Percentiles rank a stretch among this genome's conserved stretches.
Evolutionary conservation across 1,284 basidiomycete genomes (phyloP).

Genomic region (Pseudozyma sp.): DNA sequence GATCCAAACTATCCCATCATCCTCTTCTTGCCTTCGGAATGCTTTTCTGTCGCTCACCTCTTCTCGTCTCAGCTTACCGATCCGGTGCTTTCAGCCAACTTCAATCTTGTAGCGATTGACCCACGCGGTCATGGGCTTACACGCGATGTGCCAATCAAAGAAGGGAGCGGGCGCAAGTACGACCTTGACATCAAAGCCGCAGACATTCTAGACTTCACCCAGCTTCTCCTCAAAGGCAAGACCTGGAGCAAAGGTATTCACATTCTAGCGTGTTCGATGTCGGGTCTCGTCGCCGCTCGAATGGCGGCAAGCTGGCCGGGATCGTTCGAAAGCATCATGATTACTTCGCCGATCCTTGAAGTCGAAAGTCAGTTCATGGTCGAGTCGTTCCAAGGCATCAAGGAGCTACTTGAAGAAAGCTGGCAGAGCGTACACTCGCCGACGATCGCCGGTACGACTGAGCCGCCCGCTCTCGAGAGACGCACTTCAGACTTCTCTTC

Average conservation of each 20-base stretch:
- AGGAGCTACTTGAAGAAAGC: slow-evolving; percentile 20
- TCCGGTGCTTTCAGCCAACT: slow-evolving; percentile 1
- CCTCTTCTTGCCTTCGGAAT: slow-evolving; percentile 24
- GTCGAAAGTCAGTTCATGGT: slow-evolving; percentile 21
- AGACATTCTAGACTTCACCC: slow-evolving; percentile 15
- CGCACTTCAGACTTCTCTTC: background rate
- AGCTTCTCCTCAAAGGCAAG: background rate
- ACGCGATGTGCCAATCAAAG: slow-evolving; percentile 10
- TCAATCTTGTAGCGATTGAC: slow-evolving; percentile 30
- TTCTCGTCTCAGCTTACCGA: slow-evolving; percentile 23
- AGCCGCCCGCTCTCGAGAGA: too few species aligned
- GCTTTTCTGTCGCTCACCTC: slow-evolving; percentile 26
- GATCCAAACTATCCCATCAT: slow-evolving; percentile 22
- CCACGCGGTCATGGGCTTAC: slow-evolving; percentile 27
- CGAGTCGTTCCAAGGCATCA: slow-evolving; percentile 30
- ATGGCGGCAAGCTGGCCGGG: slow-evolving; percentile 16
- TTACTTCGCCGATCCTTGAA: slow-evolving; percentile 22
- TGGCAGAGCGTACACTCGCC: slow-evolving; percentile 7
- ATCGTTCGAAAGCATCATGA: slow-evolving; percentile 14
- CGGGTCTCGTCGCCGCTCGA: slow-evolving; percentile 15
- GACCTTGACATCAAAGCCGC: slow-evolving; percentile 31
- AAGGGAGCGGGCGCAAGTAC: slow-evolving; percentile 3
- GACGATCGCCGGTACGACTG: too few species aligned
- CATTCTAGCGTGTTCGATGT: slow-evolving; percentile 24
- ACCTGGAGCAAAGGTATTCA: slow-evolving; percentile 16